Evolutionary conservation across 257 asterid species (phyloP), one percentile per base, ranked within the genome.

Genomic region (Scutellaria minor): DNA sequence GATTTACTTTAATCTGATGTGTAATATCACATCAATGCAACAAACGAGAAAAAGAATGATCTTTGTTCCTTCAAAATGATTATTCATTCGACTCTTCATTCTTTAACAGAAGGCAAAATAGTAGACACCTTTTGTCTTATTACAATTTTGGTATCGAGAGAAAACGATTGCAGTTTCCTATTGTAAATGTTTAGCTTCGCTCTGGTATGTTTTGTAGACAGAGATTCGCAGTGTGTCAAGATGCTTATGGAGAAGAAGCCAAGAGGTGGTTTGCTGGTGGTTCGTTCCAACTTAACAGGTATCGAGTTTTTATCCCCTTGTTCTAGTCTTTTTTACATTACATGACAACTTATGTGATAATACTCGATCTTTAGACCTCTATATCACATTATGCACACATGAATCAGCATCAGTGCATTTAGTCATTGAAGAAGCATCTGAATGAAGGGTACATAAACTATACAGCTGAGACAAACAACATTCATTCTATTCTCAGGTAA

Each of bases 271-370:
- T 9, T 15, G 69, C 70, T 20, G 1, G 24, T 59, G 61, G 2
- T 48, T 59, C 69, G 0, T 18, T 18, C 18, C 76, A 71, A 42
- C 69, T 18, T 18, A 60, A 6, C 54, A 48, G 53, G 62, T 72
- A 18, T 60, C 35, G 35, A 27, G 35, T 27, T 27, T 27, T 2
- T 1, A 27, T 1, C 35, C 35, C 35, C 35, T 27, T 27, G 35
- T 27, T 27, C 35, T 27, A 27, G 3, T 27, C 3, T 27, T 27
- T 27, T 27, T 27, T 27, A 1, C 35, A 27, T 27, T 27, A 27
- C 35, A 27, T 27, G 35, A 27, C 35, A 27, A 27, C 35, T 58
- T 60, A 40, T 9, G n/a, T 46, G 35, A 27, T 27, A 27, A 27
- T 27, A 27, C 35, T 46, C 48, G 3, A 9, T 27, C 12, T 9